Evolutionary conservation across 345 rosid species (phyloP), one percentile per base, ranked within the genome.

Genomic region (Boechera retrofracta): DNA sequence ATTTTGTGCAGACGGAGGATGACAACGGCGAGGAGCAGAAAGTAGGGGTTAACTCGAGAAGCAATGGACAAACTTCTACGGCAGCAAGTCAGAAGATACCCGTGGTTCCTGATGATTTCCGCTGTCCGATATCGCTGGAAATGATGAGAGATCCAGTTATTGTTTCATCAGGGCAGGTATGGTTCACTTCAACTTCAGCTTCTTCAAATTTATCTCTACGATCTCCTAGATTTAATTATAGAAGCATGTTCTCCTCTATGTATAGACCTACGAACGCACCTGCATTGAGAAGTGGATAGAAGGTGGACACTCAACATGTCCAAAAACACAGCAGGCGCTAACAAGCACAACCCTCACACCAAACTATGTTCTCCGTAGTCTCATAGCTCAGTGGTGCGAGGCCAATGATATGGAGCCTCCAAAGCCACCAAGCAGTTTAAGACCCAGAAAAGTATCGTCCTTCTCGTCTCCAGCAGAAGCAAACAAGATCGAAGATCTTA

Each of bases 341-440:
- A 79, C 81, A 38, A 84, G 91, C 80, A 82, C 82, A 60, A 84
- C 86, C 29, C 85, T 91, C 60, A 95, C 99, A 5, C 94, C 98
- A 18, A 95, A 95, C 78, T 95, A 87, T 62, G 98, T 87, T 62
- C 86, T 95, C 47, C 99, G 98, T 38, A 95, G 98, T 82, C 96
- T 95, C 64, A 95, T 95, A 82, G 94, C 95, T 39, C 97, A 92
- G 73, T 95, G 99, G 99, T 92, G 99, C 24, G 99, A 91, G 75
- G 84, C 90, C 64, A 91, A 95, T 68, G 93, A 89, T 60, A 85
- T 95, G 2, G 97, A 95, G 81, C 88, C 96, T 61, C 98, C 98
- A 26, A 88, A 90, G 84, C 87, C 92, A 36, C 89, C 94, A 15
- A 84, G 93, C 59, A 88, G 82, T 81, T 85, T 89, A 55, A 85